These are phyloP conservation scores for Erodium maritimum DNA, from an alignment of 345 rosid genomes.

Conservation along the genomic window DNA sequence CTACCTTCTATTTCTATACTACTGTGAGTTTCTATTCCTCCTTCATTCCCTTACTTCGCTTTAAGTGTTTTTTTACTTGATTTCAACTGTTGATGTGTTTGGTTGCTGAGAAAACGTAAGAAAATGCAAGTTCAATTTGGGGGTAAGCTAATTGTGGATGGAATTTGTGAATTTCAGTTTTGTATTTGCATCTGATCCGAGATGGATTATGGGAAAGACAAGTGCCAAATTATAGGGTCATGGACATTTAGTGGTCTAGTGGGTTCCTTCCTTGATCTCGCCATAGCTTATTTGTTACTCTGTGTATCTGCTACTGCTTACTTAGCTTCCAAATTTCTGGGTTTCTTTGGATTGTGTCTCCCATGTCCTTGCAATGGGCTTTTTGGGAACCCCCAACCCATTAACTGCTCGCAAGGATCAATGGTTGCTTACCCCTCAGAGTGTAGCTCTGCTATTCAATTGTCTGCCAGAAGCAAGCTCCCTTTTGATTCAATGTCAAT, in stretches of 20 bases:
- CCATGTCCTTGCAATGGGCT: conserved; percentile 58
- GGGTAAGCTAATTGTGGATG: too few relatives aligned
- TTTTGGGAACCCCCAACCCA: conserved; percentile 25
- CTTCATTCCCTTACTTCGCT: background rate
- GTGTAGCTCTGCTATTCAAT: conserved; percentile 33
- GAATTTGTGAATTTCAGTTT: background rate
- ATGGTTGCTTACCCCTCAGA: conserved; percentile 36
- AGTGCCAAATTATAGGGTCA: conserved; percentile 16
- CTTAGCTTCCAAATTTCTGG: conserved; percentile 38
- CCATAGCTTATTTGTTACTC: conserved; percentile 42
- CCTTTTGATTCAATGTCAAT: conserved; percentile 23
- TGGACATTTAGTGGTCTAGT: conserved; percentile 46
- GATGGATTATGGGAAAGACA: background rate
- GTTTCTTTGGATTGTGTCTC: conserved; percentile 30
- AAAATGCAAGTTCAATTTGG: background rate
- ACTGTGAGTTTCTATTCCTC: background rate
- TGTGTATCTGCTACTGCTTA: conserved; percentile 47
- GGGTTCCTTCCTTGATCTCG: conserved; percentile 54
- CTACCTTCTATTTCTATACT: background rate
- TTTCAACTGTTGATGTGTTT: background rate
- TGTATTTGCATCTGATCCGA: background rate
- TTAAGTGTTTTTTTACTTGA: too few relatives aligned
- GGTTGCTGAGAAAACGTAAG: background rate
- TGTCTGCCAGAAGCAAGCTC: conserved; percentile 24
- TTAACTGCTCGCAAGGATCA: conserved; percentile 32